phyloP scores from a whole-genome alignment of 75 land plant genomes.

The Pinus taeda region DNA sequence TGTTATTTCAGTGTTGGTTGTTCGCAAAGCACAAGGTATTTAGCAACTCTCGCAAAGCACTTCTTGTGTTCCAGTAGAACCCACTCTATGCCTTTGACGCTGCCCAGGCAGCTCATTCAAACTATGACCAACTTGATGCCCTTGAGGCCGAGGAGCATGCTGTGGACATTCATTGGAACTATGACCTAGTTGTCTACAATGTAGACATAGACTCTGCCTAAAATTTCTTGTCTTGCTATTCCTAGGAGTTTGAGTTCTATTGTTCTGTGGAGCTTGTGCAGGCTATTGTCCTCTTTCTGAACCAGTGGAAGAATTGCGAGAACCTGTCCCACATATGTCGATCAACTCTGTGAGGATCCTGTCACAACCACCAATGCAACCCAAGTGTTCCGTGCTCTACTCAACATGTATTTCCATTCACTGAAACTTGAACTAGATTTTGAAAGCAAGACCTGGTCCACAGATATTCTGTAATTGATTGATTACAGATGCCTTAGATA shows the following conservation, averaged over 20 bases:
- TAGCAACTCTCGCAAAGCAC: slow-evolving; percentile 37
- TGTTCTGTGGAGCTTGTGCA: slow-evolving; percentile 8
- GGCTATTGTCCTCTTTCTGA: slow-evolving; percentile 43
- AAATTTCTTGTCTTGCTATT: slow-evolving; percentile 17
- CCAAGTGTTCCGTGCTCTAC: too few species aligned
- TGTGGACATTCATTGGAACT: slow-evolving; percentile 63
- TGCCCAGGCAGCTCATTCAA: background rate
- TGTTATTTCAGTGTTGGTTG: slow-evolving; percentile 83
- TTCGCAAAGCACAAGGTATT: slow-evolving; percentile 46
- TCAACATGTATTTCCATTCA: too few species aligned
- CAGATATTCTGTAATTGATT: too few species aligned
- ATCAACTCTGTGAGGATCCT: slow-evolving; percentile 56
- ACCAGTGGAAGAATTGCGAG: slow-evolving; percentile 29
- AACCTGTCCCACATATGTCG: slow-evolving; percentile 91
- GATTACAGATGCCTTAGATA: too few species aligned
- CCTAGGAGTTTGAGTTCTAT: background rate
- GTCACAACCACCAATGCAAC: slow-evolving; percentile 97
- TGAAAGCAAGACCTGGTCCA: too few species aligned
- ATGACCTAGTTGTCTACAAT: slow-evolving; percentile 72
- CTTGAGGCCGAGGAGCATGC: slow-evolving; percentile 17
- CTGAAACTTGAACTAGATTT: too few species aligned
- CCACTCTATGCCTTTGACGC: slow-evolving; percentile 6
- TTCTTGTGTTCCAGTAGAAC: slow-evolving; percentile 13
- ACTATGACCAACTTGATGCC: slow-evolving; percentile 9
- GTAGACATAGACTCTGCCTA: slow-evolving; percentile 33